Evolutionary conservation across 768 basidiomycete genomes (phyloP).

Genomic region (Tylopilus intermedius): DNA sequence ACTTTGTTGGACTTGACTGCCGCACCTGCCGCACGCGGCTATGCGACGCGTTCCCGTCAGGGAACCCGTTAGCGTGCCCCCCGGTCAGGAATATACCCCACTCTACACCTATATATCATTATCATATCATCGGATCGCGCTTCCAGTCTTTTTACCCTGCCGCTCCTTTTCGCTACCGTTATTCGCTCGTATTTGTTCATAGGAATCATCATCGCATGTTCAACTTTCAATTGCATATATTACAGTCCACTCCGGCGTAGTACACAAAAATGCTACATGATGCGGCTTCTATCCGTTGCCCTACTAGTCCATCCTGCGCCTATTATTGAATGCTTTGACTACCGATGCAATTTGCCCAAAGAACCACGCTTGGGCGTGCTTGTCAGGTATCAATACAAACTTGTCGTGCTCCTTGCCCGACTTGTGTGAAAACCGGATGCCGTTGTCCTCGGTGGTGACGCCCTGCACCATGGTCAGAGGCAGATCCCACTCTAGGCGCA

Average conservation of each 20-base stretch:
- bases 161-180: slow-evolving; percentile 16
- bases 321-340: slow-evolving; percentile 72
- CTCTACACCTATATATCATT: slow-evolving; percentile 12
- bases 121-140: slow-evolving; percentile 17
- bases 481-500: slow-evolving; percentile 88
- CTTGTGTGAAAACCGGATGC: slow-evolving; percentile 84
- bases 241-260: slow-evolving; percentile 17
- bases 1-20: slow-evolving; percentile 40
- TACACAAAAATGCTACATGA: slow-evolving; percentile 26
- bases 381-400: slow-evolving; percentile 74
- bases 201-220: slow-evolving; percentile 14
- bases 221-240: slow-evolving; percentile 24
- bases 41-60: slow-evolving; percentile 19
- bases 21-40: slow-evolving; percentile 20
- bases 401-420: slow-evolving; percentile 49
- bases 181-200: slow-evolving; percentile 26
- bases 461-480: slow-evolving; percentile 83
- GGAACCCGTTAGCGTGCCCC: slow-evolving; percentile 16
- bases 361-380: slow-evolving; percentile 73
- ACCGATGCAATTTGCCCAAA: slow-evolving; percentile 71
- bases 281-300: slow-evolving; percentile 16
- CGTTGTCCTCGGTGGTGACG: slow-evolving; percentile 84
- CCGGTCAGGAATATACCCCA: slow-evolving; percentile 27
- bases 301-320: slow-evolving; percentile 60
- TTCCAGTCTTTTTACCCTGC: slow-evolving; percentile 13